Base-by-base conservation (phyloP, 805 yeast species). In the Lipomyces anomalus region DNA sequence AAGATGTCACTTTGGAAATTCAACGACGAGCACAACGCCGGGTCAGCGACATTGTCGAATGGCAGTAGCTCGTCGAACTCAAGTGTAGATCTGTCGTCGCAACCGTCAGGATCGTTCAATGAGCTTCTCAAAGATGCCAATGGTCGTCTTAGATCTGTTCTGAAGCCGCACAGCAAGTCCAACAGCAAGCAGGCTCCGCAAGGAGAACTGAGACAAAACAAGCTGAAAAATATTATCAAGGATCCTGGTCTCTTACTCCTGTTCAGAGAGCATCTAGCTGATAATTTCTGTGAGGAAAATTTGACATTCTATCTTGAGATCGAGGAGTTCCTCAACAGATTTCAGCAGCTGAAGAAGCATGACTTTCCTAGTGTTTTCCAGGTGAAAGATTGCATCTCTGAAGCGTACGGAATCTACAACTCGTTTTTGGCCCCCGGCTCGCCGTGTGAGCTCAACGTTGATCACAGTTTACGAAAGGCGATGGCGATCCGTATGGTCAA, bases 181-280 rank as follows among this genome's bases (percentile, higher is more conserved):
- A 20, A 20, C 21, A 7, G 37, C 21, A n/a, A 34, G 37, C 18
- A 23, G 16, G 13, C 26, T n/a, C 24, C 39, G 5, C 6, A 9
- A 26, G 22, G 20, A 6, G 22, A 16, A 5, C 33, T 44, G 22
- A 22, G 22, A 13, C 48, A 22, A 22, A 7, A 18, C 16, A 32
- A 47, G 50, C 42, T 18, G 33, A 40, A 18, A 37, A 47, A 22
- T 6, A 69, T 82, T 3, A 59, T 87, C 6, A 63, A 65, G 6
- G 95, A 87, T 60, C 94, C 95, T 0, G 95, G 92, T 0, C 66
- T 81, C 67, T 70, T 82, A 43, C 78, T 76, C 44, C 62, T 85
- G 6, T 84, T 87, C 63, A 71, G 78, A 50, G 67, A 68, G n/a
- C 87, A 84, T 59, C 61, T 87, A 42, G 77, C 74, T 40, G 72